These are phyloP conservation scores for Kodamaea alishanica DNA, from an alignment of 1,139 yeast species.

Conservation along the genomic window DNA sequence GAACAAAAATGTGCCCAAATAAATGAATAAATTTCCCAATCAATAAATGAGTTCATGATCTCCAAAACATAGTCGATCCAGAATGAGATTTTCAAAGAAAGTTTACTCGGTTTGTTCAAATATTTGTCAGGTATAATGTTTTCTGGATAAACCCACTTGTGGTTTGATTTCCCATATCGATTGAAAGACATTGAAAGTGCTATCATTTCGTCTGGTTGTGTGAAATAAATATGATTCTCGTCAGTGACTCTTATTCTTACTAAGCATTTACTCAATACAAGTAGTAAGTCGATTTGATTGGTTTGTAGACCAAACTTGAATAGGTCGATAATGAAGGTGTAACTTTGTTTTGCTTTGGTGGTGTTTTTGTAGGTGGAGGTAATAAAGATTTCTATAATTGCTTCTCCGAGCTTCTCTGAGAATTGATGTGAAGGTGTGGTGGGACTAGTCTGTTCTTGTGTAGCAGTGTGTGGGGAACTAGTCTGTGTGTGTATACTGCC, in stretches of 20 bases:
- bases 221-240: constrained; percentile 45
- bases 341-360: constrained; percentile 29
- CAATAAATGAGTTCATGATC: constrained; percentile 51
- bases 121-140: constrained; percentile 41
- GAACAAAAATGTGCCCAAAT: constrained; percentile 68
- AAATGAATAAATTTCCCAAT: constrained; percentile 72
- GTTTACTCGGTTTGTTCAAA: constrained; percentile 30
- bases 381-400: constrained; percentile 33
- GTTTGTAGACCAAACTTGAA: constrained; percentile 26
- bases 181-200: constrained; percentile 61
- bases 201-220: constrained; percentile 60
- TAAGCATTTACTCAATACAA: constrained; percentile 51
- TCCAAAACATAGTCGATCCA: constrained; percentile 54
- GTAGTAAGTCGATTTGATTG: constrained; percentile 32
- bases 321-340: constrained; percentile 24
- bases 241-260: constrained; percentile 53
- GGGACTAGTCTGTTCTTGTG: too few species aligned
- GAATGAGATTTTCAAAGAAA: constrained; percentile 40
- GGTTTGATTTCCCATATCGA: constrained; percentile 25
- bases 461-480: not conserved
- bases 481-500: too few species aligned
- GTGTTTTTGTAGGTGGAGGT: constrained; percentile 22
- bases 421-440: constrained; percentile 11
- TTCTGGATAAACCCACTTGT: constrained; percentile 67
- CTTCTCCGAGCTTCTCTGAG: constrained; percentile 26